phyloP scores from a whole-genome alignment of 2,329 filamentous ascomycete genomes.

The Cercospora sp. region DNA sequence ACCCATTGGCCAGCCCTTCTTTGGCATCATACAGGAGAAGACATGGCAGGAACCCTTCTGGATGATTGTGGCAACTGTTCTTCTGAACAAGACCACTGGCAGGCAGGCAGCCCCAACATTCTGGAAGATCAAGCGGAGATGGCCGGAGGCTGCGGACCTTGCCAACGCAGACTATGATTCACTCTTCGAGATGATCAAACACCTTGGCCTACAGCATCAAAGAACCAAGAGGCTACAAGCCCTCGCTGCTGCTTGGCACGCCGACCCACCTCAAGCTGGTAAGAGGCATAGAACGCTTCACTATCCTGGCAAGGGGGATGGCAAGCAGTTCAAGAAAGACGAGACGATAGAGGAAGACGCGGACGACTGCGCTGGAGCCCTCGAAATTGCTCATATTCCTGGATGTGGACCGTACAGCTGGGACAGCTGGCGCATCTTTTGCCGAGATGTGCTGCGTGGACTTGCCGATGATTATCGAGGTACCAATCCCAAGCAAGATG shows the following conservation, averaged over 20 bases:
- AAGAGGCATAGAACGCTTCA: conserved; percentile 59
- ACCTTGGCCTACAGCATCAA: conserved; percentile 69
- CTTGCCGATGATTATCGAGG: conserved; percentile 68
- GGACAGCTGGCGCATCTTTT: conserved; percentile 94
- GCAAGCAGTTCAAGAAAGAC: conserved; percentile 49
- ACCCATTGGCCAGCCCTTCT: conserved; percentile 60
- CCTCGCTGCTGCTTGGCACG: conserved; percentile 69
- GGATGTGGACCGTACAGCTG: conserved; percentile 75
- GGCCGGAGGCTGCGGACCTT: conserved; percentile 66
- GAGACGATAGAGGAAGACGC: conserved; percentile 51
- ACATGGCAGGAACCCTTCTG: conserved; percentile 74
- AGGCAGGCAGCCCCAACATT: conserved; percentile 74
- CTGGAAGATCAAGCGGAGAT: conserved; percentile 65
- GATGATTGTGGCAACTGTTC: conserved; percentile 78
- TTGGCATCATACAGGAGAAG: conserved; percentile 83
- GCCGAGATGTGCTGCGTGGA: conserved; percentile 73
- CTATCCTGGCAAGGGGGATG: conserved; percentile 55
- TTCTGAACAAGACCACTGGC: conserved; percentile 79
- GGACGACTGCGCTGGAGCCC: conserved; percentile 55
- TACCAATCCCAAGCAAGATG: conserved; percentile 44
- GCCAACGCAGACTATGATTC: conserved; percentile 58
- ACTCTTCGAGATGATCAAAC: conserved; percentile 64
- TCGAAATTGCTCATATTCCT: conserved; percentile 85
- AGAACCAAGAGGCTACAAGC: conserved; percentile 68
- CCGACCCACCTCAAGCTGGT: conserved; percentile 60